Base-by-base conservation (phyloP, 1,284 basidiomycete species). In the Cutaneotrichosporon arboriforme region DNA sequence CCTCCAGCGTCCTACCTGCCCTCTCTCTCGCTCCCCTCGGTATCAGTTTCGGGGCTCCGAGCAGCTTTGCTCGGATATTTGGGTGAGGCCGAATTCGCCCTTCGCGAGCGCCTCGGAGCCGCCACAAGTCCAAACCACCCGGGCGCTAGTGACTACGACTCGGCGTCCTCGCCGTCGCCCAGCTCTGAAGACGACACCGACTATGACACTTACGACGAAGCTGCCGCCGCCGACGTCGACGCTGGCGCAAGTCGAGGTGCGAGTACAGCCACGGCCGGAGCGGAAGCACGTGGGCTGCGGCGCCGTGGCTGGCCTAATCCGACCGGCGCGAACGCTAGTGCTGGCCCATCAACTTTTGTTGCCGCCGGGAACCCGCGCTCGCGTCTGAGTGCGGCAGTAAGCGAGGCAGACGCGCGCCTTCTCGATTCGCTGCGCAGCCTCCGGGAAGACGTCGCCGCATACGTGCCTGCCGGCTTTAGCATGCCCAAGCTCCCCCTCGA, bases 61-160 rank as follows among this genome's bases (percentile, higher is more conserved):
- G 55, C 66, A 0, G 74, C 74, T 8, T 58, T 76, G 1, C 57
- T 76, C 2, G 70, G 70, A 2, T 76, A 76, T 43, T 49, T 76
- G 1, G 65, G 69, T 14, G 74, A 76, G 52, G 68, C 72, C 1
- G 74, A 76, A 49, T 49, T 61, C 4, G 68, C 71, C 2, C 44
- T 76, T 5, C 57, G 64, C 21, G 65, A 61, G n/a, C 51, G 65
- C 10, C 60, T 73, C 14, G 65, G 51, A n/a, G 21, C 42, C 8
- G 55, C 45, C 33, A 36, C 51, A 26, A 44, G 36, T 2, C 15
- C 23, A 9, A 31, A 52, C 37, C n/a, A 45, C 23, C 43, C 49
- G 42, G 8, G 20, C 23, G 14, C 39, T 40, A 20, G 22, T 37
- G 31, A 41, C 34, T n/a, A n/a, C 22, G 17, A 15, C 21, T 37